Evolutionary conservation across 176 grass and related monocot genomes (phyloP).

Genomic region (Carex littledalei): DNA sequence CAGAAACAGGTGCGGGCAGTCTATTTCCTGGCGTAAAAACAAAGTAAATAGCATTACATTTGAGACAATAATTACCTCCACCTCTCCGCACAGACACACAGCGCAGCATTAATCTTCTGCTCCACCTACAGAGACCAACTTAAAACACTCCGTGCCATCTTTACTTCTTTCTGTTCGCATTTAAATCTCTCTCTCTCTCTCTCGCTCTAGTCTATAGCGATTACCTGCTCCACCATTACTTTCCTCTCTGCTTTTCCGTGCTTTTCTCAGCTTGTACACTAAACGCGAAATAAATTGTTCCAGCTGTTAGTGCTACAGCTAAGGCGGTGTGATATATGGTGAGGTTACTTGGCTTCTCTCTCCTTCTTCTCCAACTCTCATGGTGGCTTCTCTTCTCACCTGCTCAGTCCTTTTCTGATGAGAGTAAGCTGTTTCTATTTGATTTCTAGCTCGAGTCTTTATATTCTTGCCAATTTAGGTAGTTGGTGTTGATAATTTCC

Average conservation of each 20-base stretch:
- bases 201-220: not conserved
- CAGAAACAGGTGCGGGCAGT: not conserved
- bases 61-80: not conserved
- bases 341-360: constrained; percentile 29
- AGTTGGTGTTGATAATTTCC: not conserved
- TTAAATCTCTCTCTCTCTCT: constrained; percentile 22
- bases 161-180: constrained; percentile 10
- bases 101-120: constrained; percentile 8
- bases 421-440: constrained; percentile 33
- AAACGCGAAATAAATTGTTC: not conserved
- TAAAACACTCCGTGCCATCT: constrained; percentile 17
- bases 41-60: constrained; percentile 11
- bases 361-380: constrained; percentile 27
- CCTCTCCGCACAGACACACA: not conserved
- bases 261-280: not conserved
- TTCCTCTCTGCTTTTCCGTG: not conserved
- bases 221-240: constrained; percentile 24
- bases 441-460: not conserved
- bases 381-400: constrained; percentile 29
- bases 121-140: not conserved
- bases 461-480: constrained; percentile 7
- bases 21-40: not conserved
- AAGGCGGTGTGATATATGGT: constrained; percentile 28
- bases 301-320: not conserved
- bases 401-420: constrained; percentile 38